Base-by-base conservation (phyloP, 257 asterid species). In the Solanum chiquidenum region DNA sequence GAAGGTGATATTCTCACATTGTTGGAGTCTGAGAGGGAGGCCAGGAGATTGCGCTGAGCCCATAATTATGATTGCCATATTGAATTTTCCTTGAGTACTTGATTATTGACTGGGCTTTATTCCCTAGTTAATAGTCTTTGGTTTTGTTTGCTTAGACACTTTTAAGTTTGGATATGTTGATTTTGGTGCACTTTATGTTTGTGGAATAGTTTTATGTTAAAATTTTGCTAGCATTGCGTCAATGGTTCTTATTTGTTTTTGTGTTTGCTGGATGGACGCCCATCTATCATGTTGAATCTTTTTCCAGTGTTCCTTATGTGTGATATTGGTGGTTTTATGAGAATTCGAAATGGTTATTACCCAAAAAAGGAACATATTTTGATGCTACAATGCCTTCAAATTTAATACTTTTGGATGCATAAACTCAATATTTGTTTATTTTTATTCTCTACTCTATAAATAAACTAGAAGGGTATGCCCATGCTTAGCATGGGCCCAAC, bases 1-100 rank as follows among this genome's bases (percentile, higher is more conserved):
- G 92, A 90, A 86, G 92, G 90, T 49, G 92, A 90, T 87, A 62
- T 89, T 66, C 91, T 90, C n/a, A 89, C 92, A 7, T 68, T 90
- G 88, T 89, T 90, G 8, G 92, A 89, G 83, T 90, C 91, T 3
- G 92, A 89, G 89, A 90, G 92, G 40, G 92, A 90, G 83, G 91
- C 91, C 9, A 87, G 92, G 89, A 87, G 92, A 88, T 44, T 87
- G 86, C 89, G 89, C 13, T 90, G 94, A 89, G 27, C 14, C 13
- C 64, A 13, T 79, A 27, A 27, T 44, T 27, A 27, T 46, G 40
- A 27, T 27, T 14, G 27, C 5, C 40, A 9, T 58, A 27, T 79
- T 0, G 3, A n/a, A 77, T 13, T 77, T 37, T 21, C 33, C 62
- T 13, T n/a, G 29, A 44, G 10, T 44, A 42, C 64, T 77, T 42